A percentile compares a stretch with the other conserved stretches of the same genome.
Conservation (phyloP, 768 basidiomycete species). For the Pleurotus salmoneostramineus region DNA sequence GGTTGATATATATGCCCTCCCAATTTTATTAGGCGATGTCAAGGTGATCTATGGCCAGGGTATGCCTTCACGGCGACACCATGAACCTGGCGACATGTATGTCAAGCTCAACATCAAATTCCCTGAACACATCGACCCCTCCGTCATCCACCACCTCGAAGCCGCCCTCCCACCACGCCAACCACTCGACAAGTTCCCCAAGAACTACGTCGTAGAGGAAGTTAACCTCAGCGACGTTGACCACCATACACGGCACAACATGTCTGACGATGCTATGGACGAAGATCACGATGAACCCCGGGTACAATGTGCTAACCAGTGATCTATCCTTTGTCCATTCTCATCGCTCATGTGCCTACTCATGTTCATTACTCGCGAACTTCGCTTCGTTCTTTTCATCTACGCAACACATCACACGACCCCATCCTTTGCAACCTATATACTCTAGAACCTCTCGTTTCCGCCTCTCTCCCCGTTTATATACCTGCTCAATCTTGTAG, state of each 20-base stretch:
- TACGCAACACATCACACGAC: constrained; percentile 1
- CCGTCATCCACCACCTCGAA: constrained; percentile 71
- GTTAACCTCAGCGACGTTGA: constrained; percentile 80
- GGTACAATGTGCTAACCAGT: constrained; percentile 95
- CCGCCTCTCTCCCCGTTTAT: not conserved
- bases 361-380: too few species aligned
- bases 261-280: constrained; percentile 79
- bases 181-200: constrained; percentile 62
- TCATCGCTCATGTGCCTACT: constrained; percentile 5
- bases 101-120: constrained; percentile 85
- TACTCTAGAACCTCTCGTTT: constrained; percentile 19
- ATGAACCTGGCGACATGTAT: constrained; percentile 92
- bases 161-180: constrained; percentile 78
- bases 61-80: constrained; percentile 98
- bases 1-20: constrained; percentile 12
- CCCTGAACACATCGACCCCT: constrained; percentile 75
- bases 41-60: constrained; percentile 94
- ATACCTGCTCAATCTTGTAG: constrained; percentile 3
- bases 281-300: constrained; percentile 90
- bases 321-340: constrained; percentile 13
- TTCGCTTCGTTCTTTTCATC: too few species aligned
- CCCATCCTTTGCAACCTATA: too few species aligned
- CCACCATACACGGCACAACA: constrained; percentile 45
- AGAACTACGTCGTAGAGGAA: constrained; percentile 74
- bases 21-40: constrained; percentile 56